Evolutionary conservation across 2,329 filamentous ascomycete genomes (phyloP).

Genomic region (Apiospora marii): DNA sequence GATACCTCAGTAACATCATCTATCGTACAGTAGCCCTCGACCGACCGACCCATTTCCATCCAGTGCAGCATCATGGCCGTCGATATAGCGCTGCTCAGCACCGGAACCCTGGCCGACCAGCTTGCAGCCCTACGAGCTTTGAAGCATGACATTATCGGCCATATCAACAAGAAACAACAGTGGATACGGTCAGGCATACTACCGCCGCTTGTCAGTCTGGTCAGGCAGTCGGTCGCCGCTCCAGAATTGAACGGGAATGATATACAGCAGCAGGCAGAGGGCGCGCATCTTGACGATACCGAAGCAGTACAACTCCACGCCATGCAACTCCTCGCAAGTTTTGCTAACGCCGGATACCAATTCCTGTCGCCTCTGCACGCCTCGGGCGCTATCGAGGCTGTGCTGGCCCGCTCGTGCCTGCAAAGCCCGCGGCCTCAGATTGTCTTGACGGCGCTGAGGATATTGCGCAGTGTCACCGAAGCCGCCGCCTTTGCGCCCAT

Average conservation of each 20-base stretch:
- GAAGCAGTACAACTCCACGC: constrained; percentile 78
- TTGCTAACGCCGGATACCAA: constrained; percentile 82
- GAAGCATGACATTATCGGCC: constrained; percentile 90
- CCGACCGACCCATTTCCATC: background rate
- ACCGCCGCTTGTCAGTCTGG: constrained; percentile 60
- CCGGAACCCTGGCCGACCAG: constrained; percentile 56
- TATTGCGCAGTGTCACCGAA: constrained; percentile 75
- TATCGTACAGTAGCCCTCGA: background rate
- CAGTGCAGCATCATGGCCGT: constrained; percentile 23
- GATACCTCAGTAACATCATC: too few species aligned
- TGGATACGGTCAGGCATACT: constrained; percentile 77
- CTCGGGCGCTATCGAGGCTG: constrained; percentile 70
- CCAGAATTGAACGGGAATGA: constrained; percentile 19
- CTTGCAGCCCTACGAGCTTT: constrained; percentile 72
- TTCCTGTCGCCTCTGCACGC: constrained; percentile 80
- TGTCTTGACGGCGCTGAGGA: constrained; percentile 75
- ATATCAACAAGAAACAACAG: constrained; percentile 84
- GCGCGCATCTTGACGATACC: constrained; percentile 59
- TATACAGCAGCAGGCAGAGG: background rate
- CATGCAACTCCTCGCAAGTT: constrained; percentile 83
- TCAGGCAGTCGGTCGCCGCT: constrained; percentile 40
- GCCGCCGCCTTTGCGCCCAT: constrained; percentile 65
- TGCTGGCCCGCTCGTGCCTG: constrained; percentile 75
- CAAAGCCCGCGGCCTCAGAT: constrained; percentile 70
- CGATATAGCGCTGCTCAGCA: constrained; percentile 25